Percentiles rank a stretch among this genome's conserved stretches.
Conservation (phyloP, 768 basidiomycete species). For the Sporobolomyces phaffii region DNA sequence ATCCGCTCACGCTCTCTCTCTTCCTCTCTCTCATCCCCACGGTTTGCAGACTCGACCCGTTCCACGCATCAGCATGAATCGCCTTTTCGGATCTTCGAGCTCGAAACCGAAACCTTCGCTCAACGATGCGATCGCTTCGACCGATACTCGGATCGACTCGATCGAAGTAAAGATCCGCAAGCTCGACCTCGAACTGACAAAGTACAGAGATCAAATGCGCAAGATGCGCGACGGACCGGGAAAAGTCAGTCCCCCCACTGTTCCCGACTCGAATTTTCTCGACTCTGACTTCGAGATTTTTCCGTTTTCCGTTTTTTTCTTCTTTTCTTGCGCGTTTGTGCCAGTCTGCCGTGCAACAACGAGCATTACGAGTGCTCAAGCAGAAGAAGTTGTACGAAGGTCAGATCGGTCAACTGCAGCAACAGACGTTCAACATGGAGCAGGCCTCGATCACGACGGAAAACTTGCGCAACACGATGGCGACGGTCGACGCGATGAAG, state of each 20-base stretch:
- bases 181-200: slow-evolving; percentile 80
- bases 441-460: slow-evolving; percentile 92
- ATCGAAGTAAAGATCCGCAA: slow-evolving; percentile 91
- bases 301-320: neutral
- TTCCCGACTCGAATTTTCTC: no score
- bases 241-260: slow-evolving; percentile 74
- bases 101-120: slow-evolving; percentile 74
- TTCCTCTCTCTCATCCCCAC: no score
- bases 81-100: slow-evolving; percentile 45
- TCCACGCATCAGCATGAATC: slow-evolving; percentile 41
- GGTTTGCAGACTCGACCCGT: neutral
- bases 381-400: slow-evolving; percentile 92
- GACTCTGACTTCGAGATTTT: neutral
- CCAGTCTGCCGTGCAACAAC: slow-evolving; percentile 83
- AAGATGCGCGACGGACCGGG: slow-evolving; percentile 90
- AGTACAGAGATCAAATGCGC: slow-evolving; percentile 94
- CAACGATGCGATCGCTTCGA: slow-evolving; percentile 82
- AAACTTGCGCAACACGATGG: slow-evolving; percentile 97
- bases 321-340: neutral
- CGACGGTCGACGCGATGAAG: slow-evolving; percentile 94
- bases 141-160: slow-evolving; percentile 39
- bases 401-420: slow-evolving; percentile 80
- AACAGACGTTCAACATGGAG: slow-evolving; percentile 99
- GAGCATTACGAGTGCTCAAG: slow-evolving; percentile 85
- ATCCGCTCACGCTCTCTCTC: no score